Percentiles rank a stretch among this genome's conserved stretches.
Conservation (phyloP, 2,329 filamentous ascomycete genomes). For the Scytalidium lignicola region DNA sequence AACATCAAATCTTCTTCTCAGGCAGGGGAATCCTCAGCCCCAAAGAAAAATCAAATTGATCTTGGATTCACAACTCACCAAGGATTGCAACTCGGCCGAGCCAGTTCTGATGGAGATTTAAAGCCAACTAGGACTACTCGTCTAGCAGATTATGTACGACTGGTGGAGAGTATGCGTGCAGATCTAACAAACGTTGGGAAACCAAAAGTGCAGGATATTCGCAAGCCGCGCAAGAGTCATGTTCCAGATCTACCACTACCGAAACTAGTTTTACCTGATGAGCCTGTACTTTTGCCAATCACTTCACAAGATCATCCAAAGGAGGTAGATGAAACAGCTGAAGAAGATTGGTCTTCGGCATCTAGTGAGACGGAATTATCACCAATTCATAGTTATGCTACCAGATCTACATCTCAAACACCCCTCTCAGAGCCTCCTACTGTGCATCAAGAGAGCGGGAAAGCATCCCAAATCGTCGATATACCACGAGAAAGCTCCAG, state of each 20-base stretch:
- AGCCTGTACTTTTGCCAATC: not conserved
- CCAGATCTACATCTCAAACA: slow-evolving; percentile 18
- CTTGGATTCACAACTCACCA: slow-evolving; percentile 51
- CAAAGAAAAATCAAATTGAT: slow-evolving; percentile 33
- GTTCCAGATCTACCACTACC: slow-evolving; percentile 2
- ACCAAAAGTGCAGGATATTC: slow-evolving; percentile 5
- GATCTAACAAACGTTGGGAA: slow-evolving; percentile 25
- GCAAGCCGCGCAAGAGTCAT: slow-evolving; percentile 7
- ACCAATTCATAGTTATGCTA: slow-evolving; percentile 9
- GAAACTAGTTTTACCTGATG: not conserved
- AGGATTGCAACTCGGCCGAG: slow-evolving; percentile 37
- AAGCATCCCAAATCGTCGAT: not conserved
- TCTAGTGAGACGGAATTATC: slow-evolving; percentile 13
- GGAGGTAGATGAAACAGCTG: not conserved
- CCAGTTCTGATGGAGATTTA: slow-evolving; percentile 22
- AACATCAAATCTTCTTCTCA: slow-evolving; percentile 17
- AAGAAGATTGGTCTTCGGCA: slow-evolving; percentile 20
- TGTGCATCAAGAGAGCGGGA: not conserved
- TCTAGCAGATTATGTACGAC: slow-evolving; percentile 22
- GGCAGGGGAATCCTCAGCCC: not conserved
- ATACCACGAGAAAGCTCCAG: not conserved
- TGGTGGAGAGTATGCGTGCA: slow-evolving; percentile 23
- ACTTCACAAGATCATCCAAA: not conserved
- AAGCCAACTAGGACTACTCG: slow-evolving; percentile 3
- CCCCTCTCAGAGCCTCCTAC: slow-evolving; percentile 11